Conservation (phyloP, 2,329 filamentous ascomycete genomes). For the Chaetomiaceae sp. region DNA sequence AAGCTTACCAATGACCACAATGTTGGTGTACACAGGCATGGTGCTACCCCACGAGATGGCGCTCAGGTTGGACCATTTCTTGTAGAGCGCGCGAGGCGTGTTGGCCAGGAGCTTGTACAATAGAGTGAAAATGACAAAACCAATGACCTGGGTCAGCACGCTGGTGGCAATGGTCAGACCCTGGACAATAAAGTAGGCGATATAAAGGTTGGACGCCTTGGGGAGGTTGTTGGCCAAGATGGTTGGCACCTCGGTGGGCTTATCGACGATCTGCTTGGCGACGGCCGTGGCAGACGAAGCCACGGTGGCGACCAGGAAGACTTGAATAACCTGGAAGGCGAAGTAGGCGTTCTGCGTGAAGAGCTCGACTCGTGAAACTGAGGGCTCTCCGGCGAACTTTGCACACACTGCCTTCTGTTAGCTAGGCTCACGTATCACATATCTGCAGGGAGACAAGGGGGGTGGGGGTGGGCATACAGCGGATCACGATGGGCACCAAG, state of each 20-base stretch:
- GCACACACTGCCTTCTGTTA: conserved; percentile 57
- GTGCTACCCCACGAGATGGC: conserved; percentile 80
- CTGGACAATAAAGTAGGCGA: conserved; percentile 91
- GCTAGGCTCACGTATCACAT: neutral
- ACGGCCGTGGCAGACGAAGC: conserved; percentile 74
- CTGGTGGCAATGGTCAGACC: conserved; percentile 74
- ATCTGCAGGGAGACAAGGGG: conserved; percentile 21
- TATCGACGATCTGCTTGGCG: conserved; percentile 54
- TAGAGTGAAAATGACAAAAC: conserved; percentile 69
- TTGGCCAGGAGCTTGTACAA: conserved; percentile 69
- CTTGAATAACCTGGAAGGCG: conserved; percentile 82
- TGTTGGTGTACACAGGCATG: conserved; percentile 75
- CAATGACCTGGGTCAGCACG: conserved; percentile 65
- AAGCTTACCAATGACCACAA: conserved; percentile 69
- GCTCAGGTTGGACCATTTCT: conserved; percentile 68
- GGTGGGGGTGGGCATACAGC: too few relatives aligned
- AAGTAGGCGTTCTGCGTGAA: conserved; percentile 92
- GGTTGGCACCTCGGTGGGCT: conserved; percentile 58
- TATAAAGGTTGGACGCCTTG: conserved; percentile 86
- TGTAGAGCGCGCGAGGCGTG: conserved; percentile 77
- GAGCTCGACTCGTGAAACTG: conserved; percentile 73
- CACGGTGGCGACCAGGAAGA: conserved; percentile 83
- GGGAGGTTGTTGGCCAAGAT: conserved; percentile 73
- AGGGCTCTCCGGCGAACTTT: conserved; percentile 75
- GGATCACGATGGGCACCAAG: conserved; percentile 75